Conservation (phyloP, 1,284 basidiomycete species). For the Papiliotrema laurentii region DNA sequence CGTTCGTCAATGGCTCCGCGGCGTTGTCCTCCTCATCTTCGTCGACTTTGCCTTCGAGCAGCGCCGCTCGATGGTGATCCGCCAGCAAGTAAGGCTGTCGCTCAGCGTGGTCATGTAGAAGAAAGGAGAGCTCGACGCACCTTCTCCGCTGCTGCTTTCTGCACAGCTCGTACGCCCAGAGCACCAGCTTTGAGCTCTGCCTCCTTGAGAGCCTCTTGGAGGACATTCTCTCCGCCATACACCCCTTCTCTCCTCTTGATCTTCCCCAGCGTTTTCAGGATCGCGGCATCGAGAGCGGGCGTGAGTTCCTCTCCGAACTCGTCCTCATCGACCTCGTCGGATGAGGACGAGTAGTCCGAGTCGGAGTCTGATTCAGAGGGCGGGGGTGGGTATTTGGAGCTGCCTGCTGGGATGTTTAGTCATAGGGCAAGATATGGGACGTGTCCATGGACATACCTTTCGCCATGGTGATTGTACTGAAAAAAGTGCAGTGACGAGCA, state of each 20-base stretch:
- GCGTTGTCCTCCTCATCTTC: slow-evolving; percentile 28
- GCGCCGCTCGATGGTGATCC: slow-evolving; percentile 49
- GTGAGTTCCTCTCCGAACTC: slow-evolving; percentile 95
- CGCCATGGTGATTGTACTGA: background rate
- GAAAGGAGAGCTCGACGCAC: slow-evolving; percentile 12
- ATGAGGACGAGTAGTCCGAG: slow-evolving; percentile 31
- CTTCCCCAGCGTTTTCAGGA: slow-evolving; percentile 81
- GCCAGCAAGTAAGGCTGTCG: slow-evolving; percentile 48
- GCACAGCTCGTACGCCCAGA: slow-evolving; percentile 20
- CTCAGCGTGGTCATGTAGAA: background rate
- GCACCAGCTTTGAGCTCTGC: slow-evolving; percentile 31
- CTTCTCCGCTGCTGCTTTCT: slow-evolving; percentile 21
- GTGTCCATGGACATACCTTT: background rate
- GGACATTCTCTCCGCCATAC: slow-evolving; percentile 63
- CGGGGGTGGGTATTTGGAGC: background rate
- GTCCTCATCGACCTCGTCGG: slow-evolving; percentile 74
- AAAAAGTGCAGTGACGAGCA: background rate
- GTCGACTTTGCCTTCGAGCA: slow-evolving; percentile 35
- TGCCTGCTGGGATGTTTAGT: background rate
- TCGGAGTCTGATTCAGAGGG: slow-evolving; percentile 14
- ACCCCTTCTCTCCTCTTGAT: slow-evolving; percentile 79
- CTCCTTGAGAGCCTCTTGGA: slow-evolving; percentile 59
- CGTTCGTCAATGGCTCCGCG: slow-evolving; percentile 59
- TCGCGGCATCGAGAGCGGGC: slow-evolving; percentile 89
- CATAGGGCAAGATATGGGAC: background rate